Conservation (phyloP, 768 basidiomycete genomes). For the Dendrothele bispora region DNA sequence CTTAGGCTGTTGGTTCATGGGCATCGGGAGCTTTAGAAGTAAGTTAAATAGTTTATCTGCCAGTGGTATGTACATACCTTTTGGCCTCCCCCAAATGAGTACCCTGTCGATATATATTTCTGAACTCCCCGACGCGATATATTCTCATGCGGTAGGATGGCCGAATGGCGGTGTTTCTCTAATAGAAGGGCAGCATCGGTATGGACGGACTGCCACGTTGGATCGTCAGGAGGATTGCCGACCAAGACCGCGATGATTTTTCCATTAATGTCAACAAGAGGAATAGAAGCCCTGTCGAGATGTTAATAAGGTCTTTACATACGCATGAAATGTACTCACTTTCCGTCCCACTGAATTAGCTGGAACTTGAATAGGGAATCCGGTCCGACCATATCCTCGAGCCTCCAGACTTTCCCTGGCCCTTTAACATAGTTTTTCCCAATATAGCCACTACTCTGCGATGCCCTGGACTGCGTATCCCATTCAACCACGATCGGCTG, state of each 20-base stretch:
- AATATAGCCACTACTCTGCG: too few relatives aligned
- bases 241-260: not conserved
- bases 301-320: not conserved
- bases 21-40: not conserved
- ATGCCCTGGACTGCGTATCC: too few relatives aligned
- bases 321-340: not conserved
- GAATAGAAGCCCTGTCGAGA: not conserved
- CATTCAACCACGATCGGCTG: too few relatives aligned
- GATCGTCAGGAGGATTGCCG: not conserved
- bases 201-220: too few relatives aligned
- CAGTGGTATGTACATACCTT: too few relatives aligned
- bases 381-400: too few relatives aligned
- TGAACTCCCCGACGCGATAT: not conserved
- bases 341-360: slow-evolving; percentile 1
- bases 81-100: not conserved
- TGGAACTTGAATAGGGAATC: too few relatives aligned
- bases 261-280: not conserved
- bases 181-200: not conserved
- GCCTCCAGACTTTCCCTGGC: too few relatives aligned
- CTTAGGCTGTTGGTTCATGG: not conserved
- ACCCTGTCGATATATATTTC: not conserved
- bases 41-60: too few relatives aligned
- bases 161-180: not conserved
- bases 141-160: not conserved
- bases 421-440: too few relatives aligned